phyloP scores from a whole-genome alignment of 2,329 filamentous ascomycete genomes.

The Ophiostoma novo-ulmi region DNA sequence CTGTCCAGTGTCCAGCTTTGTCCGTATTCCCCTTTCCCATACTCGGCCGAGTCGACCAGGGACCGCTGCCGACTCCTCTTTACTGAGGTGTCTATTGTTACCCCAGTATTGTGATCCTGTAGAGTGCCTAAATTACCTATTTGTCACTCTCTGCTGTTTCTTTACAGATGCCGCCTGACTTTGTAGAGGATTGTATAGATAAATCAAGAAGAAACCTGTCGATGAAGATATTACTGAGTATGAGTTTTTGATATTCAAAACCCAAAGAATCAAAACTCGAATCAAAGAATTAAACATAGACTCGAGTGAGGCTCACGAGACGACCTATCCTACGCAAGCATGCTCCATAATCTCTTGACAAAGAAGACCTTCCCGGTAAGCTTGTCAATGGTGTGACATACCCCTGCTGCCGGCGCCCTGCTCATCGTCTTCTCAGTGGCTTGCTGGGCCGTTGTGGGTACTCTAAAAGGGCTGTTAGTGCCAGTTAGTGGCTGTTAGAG shows the following conservation, averaged over 20 bases:
- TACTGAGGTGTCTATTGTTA: background rate
- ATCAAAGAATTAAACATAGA: no score
- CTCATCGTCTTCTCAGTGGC: background rate
- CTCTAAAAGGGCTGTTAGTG: slow-evolving; percentile 14
- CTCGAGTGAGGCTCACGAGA: no score
- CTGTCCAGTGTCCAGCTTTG: background rate
- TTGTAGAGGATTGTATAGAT: no score
- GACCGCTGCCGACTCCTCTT: no score
- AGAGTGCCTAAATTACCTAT: background rate
- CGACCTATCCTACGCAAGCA: no score
- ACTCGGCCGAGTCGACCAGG: background rate
- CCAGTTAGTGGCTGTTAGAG: background rate
- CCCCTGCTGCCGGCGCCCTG: slow-evolving; percentile 1
- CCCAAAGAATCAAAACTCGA: no score
- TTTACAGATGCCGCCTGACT: background rate
- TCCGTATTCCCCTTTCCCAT: background rate
- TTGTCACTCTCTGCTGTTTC: background rate
- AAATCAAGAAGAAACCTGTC: no score
- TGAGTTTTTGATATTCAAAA: no score
- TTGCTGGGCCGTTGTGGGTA: slow-evolving; percentile 3
- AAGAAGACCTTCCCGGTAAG: background rate
- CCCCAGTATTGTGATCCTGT: background rate
- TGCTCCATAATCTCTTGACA: no score
- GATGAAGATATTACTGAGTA: no score
- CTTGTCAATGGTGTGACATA: slow-evolving; percentile 15